These are phyloP conservation scores for Lachancea sp. DNA, from an alignment of 805 yeast genomes.

Conservation along the genomic window DNA sequence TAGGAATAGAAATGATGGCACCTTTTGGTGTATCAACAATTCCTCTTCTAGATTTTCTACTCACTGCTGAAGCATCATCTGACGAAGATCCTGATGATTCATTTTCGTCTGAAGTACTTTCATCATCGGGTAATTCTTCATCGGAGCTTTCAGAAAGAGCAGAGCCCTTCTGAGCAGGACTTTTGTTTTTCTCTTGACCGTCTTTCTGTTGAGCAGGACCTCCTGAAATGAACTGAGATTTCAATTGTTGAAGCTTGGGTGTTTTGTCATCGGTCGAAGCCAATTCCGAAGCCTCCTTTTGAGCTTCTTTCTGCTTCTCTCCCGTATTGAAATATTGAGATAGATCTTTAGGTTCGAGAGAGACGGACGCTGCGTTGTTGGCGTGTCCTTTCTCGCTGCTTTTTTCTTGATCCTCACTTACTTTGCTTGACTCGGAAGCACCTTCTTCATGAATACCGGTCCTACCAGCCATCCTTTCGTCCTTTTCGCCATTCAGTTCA, in stretches of 20 bases:
- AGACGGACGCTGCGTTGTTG: not conserved
- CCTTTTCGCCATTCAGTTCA: not conserved
- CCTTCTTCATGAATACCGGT: not conserved
- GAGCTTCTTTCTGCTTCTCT: not conserved
- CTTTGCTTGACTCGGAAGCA: not conserved
- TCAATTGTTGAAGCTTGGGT: constrained; percentile 6
- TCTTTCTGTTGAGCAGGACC: not conserved
- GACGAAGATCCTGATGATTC: constrained; percentile 20
- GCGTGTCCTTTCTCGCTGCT: not conserved
- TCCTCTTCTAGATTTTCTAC: constrained; percentile 34
- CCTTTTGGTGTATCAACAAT: constrained; percentile 44
- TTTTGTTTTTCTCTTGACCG: not conserved
- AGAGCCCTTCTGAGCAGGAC: not conserved
- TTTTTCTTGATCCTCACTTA: not conserved
- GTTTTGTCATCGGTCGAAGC: not conserved
- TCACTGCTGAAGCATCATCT: constrained; percentile 22
- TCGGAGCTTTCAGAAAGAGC: constrained; percentile 26
- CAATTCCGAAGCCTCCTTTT: not conserved
- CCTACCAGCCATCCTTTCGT: not conserved
- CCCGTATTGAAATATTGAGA: constrained; percentile 6
- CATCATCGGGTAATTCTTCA: constrained; percentile 36
- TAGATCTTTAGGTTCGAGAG: constrained; percentile 2
- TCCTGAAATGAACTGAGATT: constrained; percentile 7
- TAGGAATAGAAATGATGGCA: constrained; percentile 18
- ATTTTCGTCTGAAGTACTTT: constrained; percentile 14